Base-by-base conservation (phyloP, 768 basidiomycete species). In the Crepidotus variabilis region DNA sequence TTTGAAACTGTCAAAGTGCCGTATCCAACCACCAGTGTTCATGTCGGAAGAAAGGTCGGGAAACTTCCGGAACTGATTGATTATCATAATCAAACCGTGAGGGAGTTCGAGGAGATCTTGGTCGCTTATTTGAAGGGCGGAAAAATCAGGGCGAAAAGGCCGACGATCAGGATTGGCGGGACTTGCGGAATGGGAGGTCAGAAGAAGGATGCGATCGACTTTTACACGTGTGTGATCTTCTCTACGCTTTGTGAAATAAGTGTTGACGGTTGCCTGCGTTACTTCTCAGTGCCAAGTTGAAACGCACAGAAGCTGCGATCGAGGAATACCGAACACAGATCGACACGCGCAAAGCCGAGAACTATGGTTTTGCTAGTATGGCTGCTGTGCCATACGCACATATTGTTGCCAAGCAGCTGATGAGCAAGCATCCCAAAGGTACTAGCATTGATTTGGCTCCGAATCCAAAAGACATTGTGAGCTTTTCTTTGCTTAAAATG, bases 71-170 rank as follows among this genome's bases (percentile, higher is more conserved):
- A 93, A 57, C 76, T 97, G 55, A 91, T 99, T 60, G 90, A 96
- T 55, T 89, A 86, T 63, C 92, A 95, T 70, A 98, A 98, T 69
- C 75, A 85, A 53, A 88, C 92, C n/a, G 96, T 99, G n/a, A 80
- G 90, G 49, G 87, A 96, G 63, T 83, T 98, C 56, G 97, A 99
- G 69, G 78, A 83, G 35, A 80, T 94, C 50, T 81, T 99, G 32
- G 96, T 98, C 55, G 85, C 83, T 53, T 98, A 97, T 69, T 81
- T 98, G 57, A 94, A 93, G 63, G 86, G 82, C 7, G 92, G 91
- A 1, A 83, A 77, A 63, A 78, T 94, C 35, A 92, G 81, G 49
- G 85, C 84, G 63, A 90, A 88, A 57, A 77, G 97, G 33, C 97
- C 97, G 1, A 89, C 78, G 2, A 85, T 94, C 60, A 80, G 82